A percentile compares a stretch with the other conserved stretches of the same genome.
These are phyloP conservation scores for Grosmannia huntii DNA, from an alignment of 2,329 filamentous ascomycete genomes.

Conservation along the genomic window DNA sequence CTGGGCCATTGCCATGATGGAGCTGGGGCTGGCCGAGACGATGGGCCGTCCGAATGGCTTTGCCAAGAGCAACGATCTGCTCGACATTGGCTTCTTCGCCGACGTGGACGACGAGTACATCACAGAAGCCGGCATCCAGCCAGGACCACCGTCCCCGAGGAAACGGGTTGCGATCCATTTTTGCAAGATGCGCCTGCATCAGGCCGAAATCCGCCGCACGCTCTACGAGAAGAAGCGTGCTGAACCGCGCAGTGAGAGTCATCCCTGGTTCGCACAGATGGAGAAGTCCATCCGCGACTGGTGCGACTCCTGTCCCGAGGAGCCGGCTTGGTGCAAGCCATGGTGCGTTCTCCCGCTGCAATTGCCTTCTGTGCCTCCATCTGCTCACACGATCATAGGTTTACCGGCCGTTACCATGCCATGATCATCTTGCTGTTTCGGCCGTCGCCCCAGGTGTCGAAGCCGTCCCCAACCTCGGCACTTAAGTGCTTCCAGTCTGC, in stretches of 20 bases:
- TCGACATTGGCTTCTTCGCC: constrained; percentile 79
- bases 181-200: constrained; percentile 77
- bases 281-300: constrained; percentile 66
- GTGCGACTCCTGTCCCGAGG: constrained; percentile 63
- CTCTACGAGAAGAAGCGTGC: constrained; percentile 75
- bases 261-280: constrained; percentile 81
- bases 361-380: neutral
- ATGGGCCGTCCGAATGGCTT: constrained; percentile 81
- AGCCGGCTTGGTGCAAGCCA: constrained; percentile 57
- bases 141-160: constrained; percentile 60
- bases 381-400: constrained; percentile 30
- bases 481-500: constrained; percentile 73
- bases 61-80: constrained; percentile 65
- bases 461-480: constrained; percentile 69
- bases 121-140: constrained; percentile 58
- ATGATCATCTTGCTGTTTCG: constrained; percentile 82
- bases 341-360: constrained; percentile 44
- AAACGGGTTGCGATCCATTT: constrained; percentile 89
- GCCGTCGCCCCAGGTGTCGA: constrained; percentile 82
- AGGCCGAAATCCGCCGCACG: constrained; percentile 75
- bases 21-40: constrained; percentile 74
- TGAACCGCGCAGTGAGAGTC: constrained; percentile 63
- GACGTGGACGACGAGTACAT: constrained; percentile 75
- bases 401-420: constrained; percentile 61
- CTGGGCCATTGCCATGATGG: constrained; percentile 82